A percentile compares a stretch with the other conserved stretches of the same genome.
Evolutionary conservation across 208 protist genomes (phyloP).

Genomic region (Leishmania lainsoni): DNA sequence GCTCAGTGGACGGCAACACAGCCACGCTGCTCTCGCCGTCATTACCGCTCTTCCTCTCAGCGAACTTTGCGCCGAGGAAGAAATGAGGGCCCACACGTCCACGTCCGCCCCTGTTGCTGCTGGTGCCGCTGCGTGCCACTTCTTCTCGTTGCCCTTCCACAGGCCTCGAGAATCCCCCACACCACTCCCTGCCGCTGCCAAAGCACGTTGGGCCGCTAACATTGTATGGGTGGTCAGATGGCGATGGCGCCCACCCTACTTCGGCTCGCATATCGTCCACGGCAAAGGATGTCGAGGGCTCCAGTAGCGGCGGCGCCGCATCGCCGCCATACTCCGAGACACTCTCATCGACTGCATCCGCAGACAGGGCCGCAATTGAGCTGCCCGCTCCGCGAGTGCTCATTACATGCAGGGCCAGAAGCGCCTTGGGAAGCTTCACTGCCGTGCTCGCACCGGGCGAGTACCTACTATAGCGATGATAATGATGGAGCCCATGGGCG

Average conservation of each 20-base stretch:
- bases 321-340: background rate
- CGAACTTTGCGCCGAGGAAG: background rate
- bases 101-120: background rate
- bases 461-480: background rate
- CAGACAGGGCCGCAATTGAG: background rate
- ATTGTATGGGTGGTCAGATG: slow-evolving; percentile 2
- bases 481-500: background rate
- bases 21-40: background rate
- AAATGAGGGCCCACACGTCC: background rate
- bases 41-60: background rate
- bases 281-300: background rate
- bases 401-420: slow-evolving; percentile 27
- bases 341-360: background rate
- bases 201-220: background rate
- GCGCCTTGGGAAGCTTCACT: slow-evolving; percentile 14
- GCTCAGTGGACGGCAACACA: background rate
- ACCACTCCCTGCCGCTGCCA: background rate
- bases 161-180: background rate
- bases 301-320: background rate
- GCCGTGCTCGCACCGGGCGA: background rate
- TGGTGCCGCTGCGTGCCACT: background rate
- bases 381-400: background rate
- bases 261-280: background rate
- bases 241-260: background rate
- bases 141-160: background rate